phyloP scores from a whole-genome alignment of 441 rosid species.

The Pelargonium myrrhifolium region DNA sequence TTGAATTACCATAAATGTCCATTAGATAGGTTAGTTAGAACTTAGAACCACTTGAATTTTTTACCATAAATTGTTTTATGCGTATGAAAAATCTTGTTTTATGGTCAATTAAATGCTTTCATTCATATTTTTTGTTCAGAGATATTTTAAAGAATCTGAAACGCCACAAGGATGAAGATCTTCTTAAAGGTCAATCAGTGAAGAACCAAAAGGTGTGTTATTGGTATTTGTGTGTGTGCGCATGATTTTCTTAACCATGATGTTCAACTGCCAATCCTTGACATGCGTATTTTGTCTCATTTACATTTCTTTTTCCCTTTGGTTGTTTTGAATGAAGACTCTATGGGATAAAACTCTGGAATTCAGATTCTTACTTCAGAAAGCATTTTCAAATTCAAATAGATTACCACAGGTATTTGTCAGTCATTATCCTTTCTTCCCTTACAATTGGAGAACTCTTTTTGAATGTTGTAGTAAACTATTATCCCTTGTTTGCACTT shows the following conservation, averaged over 20 bases:
- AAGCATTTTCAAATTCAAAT: slow-evolving; percentile 69
- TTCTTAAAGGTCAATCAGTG: slow-evolving; percentile 83
- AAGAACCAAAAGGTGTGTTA: slow-evolving; percentile 71
- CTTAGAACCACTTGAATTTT: too few relatives aligned
- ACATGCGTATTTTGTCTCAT: background rate
- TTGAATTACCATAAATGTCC: too few relatives aligned
- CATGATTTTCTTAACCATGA: background rate
- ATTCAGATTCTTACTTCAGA: slow-evolving; percentile 83
- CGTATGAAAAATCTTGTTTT: background rate
- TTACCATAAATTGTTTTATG: too few relatives aligned
- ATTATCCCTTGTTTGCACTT: too few relatives aligned
- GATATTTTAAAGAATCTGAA: slow-evolving; percentile 66
- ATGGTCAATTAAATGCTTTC: background rate
- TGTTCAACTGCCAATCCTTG: background rate
- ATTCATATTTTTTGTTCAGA: slow-evolving; percentile 25
- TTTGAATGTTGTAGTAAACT: background rate
- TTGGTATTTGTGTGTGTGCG: too few relatives aligned
- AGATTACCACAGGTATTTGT: slow-evolving; percentile 60
- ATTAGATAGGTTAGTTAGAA: too few relatives aligned
- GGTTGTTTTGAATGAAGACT: slow-evolving; percentile 37
- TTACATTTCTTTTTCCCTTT: background rate
- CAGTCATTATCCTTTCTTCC: background rate
- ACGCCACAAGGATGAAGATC: slow-evolving; percentile 71
- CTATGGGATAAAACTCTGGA: slow-evolving; percentile 86
- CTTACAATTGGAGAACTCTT: background rate